A percentile compares a stretch with the other conserved stretches of the same genome.
phyloP scores from a whole-genome alignment of 306 rosid species.

The Malus fusca region DNA sequence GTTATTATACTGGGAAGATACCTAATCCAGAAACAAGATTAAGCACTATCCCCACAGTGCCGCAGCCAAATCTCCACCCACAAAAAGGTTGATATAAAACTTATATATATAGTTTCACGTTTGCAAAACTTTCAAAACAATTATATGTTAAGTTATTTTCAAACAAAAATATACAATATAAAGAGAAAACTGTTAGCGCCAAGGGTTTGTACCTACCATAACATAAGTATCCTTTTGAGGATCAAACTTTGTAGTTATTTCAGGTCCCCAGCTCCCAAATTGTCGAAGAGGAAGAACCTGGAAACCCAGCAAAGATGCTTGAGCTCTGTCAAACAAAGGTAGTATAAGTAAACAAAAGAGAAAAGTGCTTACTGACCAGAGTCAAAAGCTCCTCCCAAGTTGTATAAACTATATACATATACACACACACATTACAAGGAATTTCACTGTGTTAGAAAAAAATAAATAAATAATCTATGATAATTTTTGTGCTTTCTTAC shows the following conservation, averaged over 20 bases:
- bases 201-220: conserved; percentile 41
- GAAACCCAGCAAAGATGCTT: conserved; percentile 82
- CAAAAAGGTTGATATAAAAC: neutral
- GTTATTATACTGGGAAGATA: neutral
- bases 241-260: conserved; percentile 53
- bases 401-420: neutral
- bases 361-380: neutral
- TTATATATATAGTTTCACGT: neutral
- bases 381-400: neutral
- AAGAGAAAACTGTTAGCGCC: neutral
- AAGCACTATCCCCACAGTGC: neutral
- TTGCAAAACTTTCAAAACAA: neutral
- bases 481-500: neutral
- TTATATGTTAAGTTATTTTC: neutral
- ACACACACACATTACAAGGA: too few relatives aligned
- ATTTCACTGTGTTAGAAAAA: neutral
- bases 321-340: conserved; percentile 43
- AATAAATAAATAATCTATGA: too few relatives aligned
- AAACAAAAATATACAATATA: neutral
- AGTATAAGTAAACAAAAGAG: neutral
- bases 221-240: conserved; percentile 77
- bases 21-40: neutral
- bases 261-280: conserved; percentile 95
- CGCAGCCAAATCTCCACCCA: neutral
- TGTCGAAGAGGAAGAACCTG: conserved; percentile 79